These are phyloP conservation scores for Alternaria panax DNA, from an alignment of 2,329 filamentous ascomycete genomes.

Conservation along the genomic window DNA sequence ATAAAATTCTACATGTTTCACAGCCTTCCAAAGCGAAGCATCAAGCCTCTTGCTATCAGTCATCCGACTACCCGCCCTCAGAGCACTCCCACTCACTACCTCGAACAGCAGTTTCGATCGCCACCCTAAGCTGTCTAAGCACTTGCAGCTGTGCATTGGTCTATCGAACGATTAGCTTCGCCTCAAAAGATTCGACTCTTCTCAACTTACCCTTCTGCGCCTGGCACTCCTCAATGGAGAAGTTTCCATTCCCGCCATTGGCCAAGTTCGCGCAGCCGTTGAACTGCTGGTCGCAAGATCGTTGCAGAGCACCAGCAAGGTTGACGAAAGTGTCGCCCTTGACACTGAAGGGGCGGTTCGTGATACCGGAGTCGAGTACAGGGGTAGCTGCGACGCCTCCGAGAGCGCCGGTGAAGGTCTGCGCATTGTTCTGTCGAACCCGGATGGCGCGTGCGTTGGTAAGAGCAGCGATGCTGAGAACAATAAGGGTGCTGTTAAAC, in stretches of 20 bases:
- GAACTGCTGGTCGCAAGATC: constrained; percentile 70
- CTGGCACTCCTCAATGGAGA: constrained; percentile 62
- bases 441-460: constrained; percentile 30
- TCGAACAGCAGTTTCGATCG: neutral
- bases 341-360: constrained; percentile 52
- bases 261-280: constrained; percentile 66
- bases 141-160: constrained; percentile 5
- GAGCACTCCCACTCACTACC: neutral
- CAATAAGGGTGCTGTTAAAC: constrained; percentile 26
- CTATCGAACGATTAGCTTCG: neutral
- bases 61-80: neutral
- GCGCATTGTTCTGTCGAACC: constrained; percentile 36
- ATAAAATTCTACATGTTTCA: neutral
- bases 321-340: constrained; percentile 59
- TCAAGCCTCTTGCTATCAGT: neutral
- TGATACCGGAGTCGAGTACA: constrained; percentile 56
- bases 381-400: constrained; percentile 64
- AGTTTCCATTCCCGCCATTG: constrained; percentile 58
- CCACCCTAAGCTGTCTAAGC: neutral
- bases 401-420: constrained; percentile 57
- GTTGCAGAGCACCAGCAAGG: constrained; percentile 63
- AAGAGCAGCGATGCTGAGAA: constrained; percentile 27
- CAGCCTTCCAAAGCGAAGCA: neutral
- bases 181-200: neutral
- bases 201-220: constrained; percentile 56